Evolutionary conservation across 495 filamentous ascomycete genomes (phyloP), one percentile per base, ranked within the genome.

Genomic region (Geopyxis carbonaria): DNA sequence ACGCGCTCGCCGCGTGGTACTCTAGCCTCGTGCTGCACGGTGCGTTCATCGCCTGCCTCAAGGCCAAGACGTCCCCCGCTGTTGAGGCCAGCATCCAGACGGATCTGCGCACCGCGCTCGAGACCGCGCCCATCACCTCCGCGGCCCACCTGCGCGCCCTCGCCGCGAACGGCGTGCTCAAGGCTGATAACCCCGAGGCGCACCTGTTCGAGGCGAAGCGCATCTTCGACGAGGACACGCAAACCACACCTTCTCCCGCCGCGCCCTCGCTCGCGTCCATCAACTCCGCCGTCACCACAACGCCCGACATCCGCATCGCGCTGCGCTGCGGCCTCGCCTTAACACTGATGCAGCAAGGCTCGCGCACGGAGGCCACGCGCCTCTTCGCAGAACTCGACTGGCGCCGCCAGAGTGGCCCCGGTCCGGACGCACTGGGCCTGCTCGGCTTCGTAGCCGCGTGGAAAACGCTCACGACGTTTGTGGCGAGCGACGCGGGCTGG

Each of bases 1-100:
- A 95, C 56, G 84, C 81, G 19, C 67, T 93, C 14, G 80, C 86
- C 10, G 79, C 86, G 0, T 93, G 86, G 87, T 87, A 73, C 64
- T 91, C 84, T 1, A 78, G 73, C 46, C 66, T 78, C 35, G 60
- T 74, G n/a, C 60, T 93, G 20, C 78, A 87, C 32, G 66, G 66
- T 23, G 74, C 72, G 5, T 68, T 95, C 16, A 57, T 75, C 19
- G 61, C 61, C 15, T 77, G 67, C 42, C 61, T 82, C 7, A 69
- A 75, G 27, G 53, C 62, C 1, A 56, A 61, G 38, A 48, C 53
- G 14, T 60, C 55, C 44, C 11, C 21, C 11, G 11, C 22, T 43
- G 19, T 47, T 38, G 33, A 45, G n/a, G 31, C 23, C 22, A n/a
- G 44, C 14, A 66, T 75, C 43, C 64, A 68, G 10, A 51, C 66